Evolutionary conservation across 345 rosid genomes (phyloP), one percentile per base, ranked within the genome.

Genomic region (Eucalyptus cloeziana): DNA sequence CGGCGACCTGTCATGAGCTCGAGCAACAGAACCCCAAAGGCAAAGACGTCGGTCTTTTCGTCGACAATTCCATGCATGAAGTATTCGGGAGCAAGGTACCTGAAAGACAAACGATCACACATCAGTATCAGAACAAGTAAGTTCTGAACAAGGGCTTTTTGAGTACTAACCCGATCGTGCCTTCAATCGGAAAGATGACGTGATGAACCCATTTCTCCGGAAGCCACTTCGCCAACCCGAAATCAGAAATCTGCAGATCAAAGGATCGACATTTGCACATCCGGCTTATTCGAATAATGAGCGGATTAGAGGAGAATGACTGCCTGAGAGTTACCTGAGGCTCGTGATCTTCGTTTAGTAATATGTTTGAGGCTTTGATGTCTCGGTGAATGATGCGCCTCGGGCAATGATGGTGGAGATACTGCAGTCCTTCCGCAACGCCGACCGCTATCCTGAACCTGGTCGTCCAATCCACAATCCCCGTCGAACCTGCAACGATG

Each of bases 201-300:
- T 96, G 99, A 89, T 96, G 96, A 88, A 93, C 90, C 97, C 99
- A 97, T 56, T 95, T 96, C 85, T 95, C 98, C 11, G 99, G 99
- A 10, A 97, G 98, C 99, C 99, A 97, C 90, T 97, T 97, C 15
- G 99, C 99, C 13, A 96, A 93, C 87, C 99, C 99, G 67, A 96
- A 97, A 92, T 94, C 95, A 47, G 96, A 94, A 87, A 96, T 93
- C 97, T 95, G 89, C 90, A 88, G 16, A 86, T 49, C 44, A 83
- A 45, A 67, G 86, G 88, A n/a, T 89, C 30, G 2, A 40, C 44
- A 21, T 76, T 76, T 76, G 47, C 27, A 40, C 15, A 33, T 86
- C 52, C 27, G 24, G 45, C 40, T 50, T 33, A 86, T 50, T 33
- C 17, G 3, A 25, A 33, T 31, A 10, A 17, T 14, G 37, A 52